Evolutionary conservation across 129 eudicot species (phyloP).

Genomic region (Gnaphalium uliginosum): DNA sequence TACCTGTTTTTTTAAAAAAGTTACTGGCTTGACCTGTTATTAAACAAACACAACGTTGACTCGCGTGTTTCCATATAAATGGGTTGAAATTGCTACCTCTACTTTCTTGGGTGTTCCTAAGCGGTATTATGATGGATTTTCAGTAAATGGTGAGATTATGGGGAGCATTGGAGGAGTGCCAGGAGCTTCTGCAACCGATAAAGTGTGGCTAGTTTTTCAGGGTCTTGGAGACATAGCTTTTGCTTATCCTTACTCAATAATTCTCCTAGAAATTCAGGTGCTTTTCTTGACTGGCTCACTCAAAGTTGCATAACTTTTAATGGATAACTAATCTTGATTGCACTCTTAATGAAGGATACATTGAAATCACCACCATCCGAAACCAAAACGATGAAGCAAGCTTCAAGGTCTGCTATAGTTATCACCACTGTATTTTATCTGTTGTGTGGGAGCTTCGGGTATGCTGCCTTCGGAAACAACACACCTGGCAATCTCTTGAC

Average conservation of each 20-base stretch:
- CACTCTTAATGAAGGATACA: constrained; percentile 48
- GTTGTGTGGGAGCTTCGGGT: constrained; percentile 64
- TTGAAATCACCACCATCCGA: constrained; percentile 55
- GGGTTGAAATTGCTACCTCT: not conserved
- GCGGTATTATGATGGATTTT: constrained; percentile 7
- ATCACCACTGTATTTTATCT: constrained; percentile 56
- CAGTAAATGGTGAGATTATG: constrained; percentile 56
- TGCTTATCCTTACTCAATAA: constrained; percentile 60
- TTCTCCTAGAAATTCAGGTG: constrained; percentile 74
- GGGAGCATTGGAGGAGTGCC: constrained; percentile 63
- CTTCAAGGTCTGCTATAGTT: constrained; percentile 42
- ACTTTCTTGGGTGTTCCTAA: constrained; percentile 5
- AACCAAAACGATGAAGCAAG: constrained; percentile 59
- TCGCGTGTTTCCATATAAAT: not conserved
- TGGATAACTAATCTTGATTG: constrained; percentile 13
- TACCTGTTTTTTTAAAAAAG: not conserved
- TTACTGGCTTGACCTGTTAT: constrained; percentile 3
- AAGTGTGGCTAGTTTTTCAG: constrained; percentile 56
- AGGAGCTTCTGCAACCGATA: constrained; percentile 34
- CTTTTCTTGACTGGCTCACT: constrained; percentile 8
- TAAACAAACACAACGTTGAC: not conserved
- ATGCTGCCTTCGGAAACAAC: constrained; percentile 63
- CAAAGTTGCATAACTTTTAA: constrained; percentile 12
- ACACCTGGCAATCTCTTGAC: constrained; percentile 65
- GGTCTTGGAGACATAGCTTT: constrained; percentile 86